Percentiles rank a stretch among this genome's conserved stretches.
These are phyloP conservation scores for Cyphellophora attinorum DNA, from an alignment of 2,329 filamentous ascomycete species.

Conservation along the genomic window DNA sequence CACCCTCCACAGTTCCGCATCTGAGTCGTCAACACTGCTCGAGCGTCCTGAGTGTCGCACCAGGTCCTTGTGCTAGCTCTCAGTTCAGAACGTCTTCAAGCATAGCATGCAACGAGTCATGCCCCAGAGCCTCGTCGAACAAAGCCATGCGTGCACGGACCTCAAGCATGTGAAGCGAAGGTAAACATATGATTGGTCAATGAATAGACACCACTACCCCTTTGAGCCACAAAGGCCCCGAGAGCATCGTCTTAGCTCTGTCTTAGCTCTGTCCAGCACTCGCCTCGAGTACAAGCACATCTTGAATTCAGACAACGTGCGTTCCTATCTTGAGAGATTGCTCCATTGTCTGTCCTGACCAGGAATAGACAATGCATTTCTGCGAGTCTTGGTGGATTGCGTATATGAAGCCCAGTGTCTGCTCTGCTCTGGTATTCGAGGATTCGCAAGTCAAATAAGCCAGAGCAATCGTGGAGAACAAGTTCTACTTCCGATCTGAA, in stretches of 20 bases:
- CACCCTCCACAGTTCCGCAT: no score
- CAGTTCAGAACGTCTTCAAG: background rate
- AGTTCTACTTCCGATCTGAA: background rate
- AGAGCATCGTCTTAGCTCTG: background rate
- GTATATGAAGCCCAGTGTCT: background rate
- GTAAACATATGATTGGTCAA: background rate
- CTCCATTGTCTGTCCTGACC: background rate
- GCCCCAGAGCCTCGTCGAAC: no score
- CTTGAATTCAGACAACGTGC: no score
- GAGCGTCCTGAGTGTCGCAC: background rate
- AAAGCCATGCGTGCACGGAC: background rate
- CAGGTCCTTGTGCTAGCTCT: background rate
- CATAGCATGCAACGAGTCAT: no score
- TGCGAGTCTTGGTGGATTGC: background rate
- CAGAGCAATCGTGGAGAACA: background rate
- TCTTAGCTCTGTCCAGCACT: no score
- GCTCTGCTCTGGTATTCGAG: background rate
- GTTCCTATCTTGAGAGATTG: no score
- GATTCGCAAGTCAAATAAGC: background rate
- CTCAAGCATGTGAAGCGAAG: background rate
- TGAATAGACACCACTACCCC: slow-evolving; percentile 1
- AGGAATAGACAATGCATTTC: background rate
- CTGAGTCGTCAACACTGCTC: background rate
- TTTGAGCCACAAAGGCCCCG: background rate
- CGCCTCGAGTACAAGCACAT: no score